Base-by-base conservation (phyloP, 2,329 filamentous ascomycete genomes). In the Moelleriella libera region DNA sequence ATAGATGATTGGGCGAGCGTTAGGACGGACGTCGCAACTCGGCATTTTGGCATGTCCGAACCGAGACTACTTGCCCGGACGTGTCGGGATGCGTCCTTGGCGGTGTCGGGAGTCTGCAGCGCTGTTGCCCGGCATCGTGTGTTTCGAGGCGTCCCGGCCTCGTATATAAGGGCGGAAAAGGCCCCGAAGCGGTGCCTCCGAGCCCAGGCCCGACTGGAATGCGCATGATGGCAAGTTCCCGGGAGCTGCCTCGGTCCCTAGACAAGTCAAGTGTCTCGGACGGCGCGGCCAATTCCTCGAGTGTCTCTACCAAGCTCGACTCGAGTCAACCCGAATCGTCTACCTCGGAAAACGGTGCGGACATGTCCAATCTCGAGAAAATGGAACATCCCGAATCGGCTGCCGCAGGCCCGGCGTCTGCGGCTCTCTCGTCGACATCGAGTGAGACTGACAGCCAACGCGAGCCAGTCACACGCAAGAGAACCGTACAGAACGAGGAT, bases 401-500 rank as follows among this genome's bases (percentile, higher is more conserved):
- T 3, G 40, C 4, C 40, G 40, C 40, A 21, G 9, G 11, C 40
- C 7, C 10, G 40, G 7, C 40, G 7, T 21, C 40, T 7, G 14
- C 7, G 7, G 40, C 40, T 7, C 11, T n/a, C 2, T 41, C 40
- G 7, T 41, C 40, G 14, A 12, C 40, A 14, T 41, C 40, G 9
- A 41, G 14, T 41, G 40, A 41, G 10, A 41, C 10, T n/a, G 40
- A 41, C 7, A 41, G 9, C 14, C 40, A 21, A 41, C 40, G 14
- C 14, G 40, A 41, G 14, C 40, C 40, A 11, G 14, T 41, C 14
- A 3, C 55, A 30, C 59, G 52, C 29, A 56, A 53, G 14, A 55
- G 51, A n/a, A 61, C 55, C 1, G 49, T 49, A 2, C 57, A 57
- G 4, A 70, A 63, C 2, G 74, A 78, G 55, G 71, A 78, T 29